Base-by-base conservation (phyloP, 768 basidiomycete species). In the Auricularia sp. region DNA sequence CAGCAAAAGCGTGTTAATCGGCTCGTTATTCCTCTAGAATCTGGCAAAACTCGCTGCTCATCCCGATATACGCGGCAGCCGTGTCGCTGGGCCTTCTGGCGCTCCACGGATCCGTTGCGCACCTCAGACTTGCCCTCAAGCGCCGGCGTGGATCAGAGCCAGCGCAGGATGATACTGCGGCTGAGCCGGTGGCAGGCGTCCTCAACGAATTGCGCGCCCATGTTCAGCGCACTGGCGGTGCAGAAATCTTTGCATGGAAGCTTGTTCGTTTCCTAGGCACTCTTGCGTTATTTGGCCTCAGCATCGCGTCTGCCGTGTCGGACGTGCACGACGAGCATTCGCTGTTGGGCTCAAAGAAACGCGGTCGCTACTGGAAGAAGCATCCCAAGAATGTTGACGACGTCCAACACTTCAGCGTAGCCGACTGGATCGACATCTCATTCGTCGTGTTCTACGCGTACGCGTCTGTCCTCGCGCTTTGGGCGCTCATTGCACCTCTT, bases 211-310 rank as follows among this genome's bases (percentile, higher is more conserved):
- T 79, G 61, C 72, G 72, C 43, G 72, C 68, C 36, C 81, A 83
- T 67, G 70, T 84, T 36, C 62, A 69, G 16, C 67, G 71, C 12
- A 78, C 81, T 62, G 81, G 83, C 3, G 85, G 84, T 10, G 66
- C 70, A 3, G 71, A 72, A 14, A 79, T 83, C 33, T 84, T 83
- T 71, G 69, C 70, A 14, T 80, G 79, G 72, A 81, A 80, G 66
- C 62, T 83, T 36, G 67, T 75, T 1, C 77, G 86, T 29, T 72
- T 84, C 3, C 62, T 81, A 2, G 77, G 77, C 35, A 78, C 79
- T 61, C 71, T 80, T 34, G 72, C 75, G 2, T 76, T 87, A n/a
- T 74, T 87, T 29, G 79, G 73, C 3, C 70, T 87, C 16, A 82
- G 81, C 64, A 72, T 75, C 7, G 72, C 82, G 61, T 77, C 78